Base-by-base conservation (phyloP, 176 grass and related monocot species). In the Chloris gayana region DNA sequence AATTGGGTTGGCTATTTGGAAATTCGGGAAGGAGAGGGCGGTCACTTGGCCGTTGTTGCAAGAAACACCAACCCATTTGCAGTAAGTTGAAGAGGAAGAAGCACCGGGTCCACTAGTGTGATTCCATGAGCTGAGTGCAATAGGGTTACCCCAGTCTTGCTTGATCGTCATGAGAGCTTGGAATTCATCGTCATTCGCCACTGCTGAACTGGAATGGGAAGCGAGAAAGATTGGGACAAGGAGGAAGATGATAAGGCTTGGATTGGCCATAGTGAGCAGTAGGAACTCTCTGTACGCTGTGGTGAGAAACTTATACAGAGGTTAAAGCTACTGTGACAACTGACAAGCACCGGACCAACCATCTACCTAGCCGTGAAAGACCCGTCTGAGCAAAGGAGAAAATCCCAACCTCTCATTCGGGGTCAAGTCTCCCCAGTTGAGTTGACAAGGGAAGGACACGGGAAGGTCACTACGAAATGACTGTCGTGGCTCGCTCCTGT, bases 81-180 rank as follows among this genome's bases (percentile, higher is more conserved):
- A 92, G 54, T 87, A 30, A 15, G 80, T 46, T 4, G 5, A 5
- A 33, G 73, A 0, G 17, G 13, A 14, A 15, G 45, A 47, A 13
- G 41, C 41, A 44, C 45, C 13, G 4, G 12, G 11, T 15, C 45
- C 13, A 47, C 45, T 15, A 13, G 3, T 13, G 14, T 47, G 45
- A 18, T 39, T 60, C 93, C 93, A 95, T 21, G 89, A 83, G 32
- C 39, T 31, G 7, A 92, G 78, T 0, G 74, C 38, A n/a, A 78
- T 10, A 1, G 87, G 78, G 82, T 54, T 75, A 9, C 74, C 87
- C 89, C 93, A 95, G 22, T 78, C 54, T 13, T 50, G 21, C 71
- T 85, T 77, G 56, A 89, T 34, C 2, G 78, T 5, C 6, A 90
- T 49, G 7, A 90, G 87, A 22, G 80, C 56, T 56, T 45, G 38